phyloP scores from a whole-genome alignment of 768 basidiomycete species.

The Lanmaoa rubissima region DNA sequence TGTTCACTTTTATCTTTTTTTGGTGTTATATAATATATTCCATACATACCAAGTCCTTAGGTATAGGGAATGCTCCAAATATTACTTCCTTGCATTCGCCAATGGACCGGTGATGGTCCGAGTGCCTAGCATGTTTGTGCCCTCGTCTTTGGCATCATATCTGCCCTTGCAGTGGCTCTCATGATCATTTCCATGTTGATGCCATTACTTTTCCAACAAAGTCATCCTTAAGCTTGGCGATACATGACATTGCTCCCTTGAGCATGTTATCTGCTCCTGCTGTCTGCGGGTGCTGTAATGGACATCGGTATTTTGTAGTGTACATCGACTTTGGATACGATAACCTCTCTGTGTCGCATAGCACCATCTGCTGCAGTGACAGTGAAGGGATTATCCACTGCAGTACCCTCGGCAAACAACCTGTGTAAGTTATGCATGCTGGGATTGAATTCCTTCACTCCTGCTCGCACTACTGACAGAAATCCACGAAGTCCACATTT shows the following conservation, averaged over 20 bases:
- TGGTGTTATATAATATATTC: background rate
- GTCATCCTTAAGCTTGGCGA: slow-evolving; percentile 8
- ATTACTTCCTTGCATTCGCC: slow-evolving; percentile 63
- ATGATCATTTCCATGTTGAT: slow-evolving; percentile 41
- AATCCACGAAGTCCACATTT: no score
- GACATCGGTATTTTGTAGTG: slow-evolving; percentile 72
- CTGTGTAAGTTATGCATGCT: no score
- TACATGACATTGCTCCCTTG: slow-evolving; percentile 31
- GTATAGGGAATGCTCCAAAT: slow-evolving; percentile 41
- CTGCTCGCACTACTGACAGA: no score
- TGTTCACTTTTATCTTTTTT: slow-evolving; percentile 1
- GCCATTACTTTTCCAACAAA: slow-evolving; percentile 33
- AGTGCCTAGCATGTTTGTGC: slow-evolving; percentile 38
- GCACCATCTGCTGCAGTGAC: slow-evolving; percentile 35
- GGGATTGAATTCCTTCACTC: no score
- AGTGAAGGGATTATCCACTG: no score
- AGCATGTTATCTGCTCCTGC: slow-evolving; percentile 42
- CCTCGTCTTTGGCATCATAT: slow-evolving; percentile 25
- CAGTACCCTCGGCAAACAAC: no score
- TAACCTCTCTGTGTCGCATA: slow-evolving; percentile 12
- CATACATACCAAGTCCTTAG: slow-evolving; percentile 31
- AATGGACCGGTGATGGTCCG: slow-evolving; percentile 31
- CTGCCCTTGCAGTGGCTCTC: slow-evolving; percentile 23
- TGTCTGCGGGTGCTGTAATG: slow-evolving; percentile 51
- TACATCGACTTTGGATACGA: slow-evolving; percentile 30